Base-by-base conservation (phyloP, 2,329 filamentous ascomycete genomes). In the Ascochyta koolunga region DNA sequence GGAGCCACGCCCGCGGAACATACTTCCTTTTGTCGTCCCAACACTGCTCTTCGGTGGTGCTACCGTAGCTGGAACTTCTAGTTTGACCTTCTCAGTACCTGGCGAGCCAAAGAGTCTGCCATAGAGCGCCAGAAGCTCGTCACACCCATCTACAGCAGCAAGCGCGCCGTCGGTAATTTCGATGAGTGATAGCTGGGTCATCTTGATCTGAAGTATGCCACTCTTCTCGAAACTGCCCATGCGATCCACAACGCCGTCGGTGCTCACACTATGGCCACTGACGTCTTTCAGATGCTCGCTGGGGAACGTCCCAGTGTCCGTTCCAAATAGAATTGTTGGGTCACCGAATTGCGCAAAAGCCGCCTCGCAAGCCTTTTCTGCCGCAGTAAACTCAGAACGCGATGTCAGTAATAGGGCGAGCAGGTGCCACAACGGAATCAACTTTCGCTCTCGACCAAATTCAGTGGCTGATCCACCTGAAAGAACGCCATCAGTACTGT, bases 341-440 rank as follows among this genome's bases (percentile, higher is more conserved):
- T 91, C 87, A 47, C 88, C 86, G 66, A 96, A 96, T 68, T 96
- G 91, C 62, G 96, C 92, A 69, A 98, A 89, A 3, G 92, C 93
- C 22, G 91, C 92, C 70, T 96, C 91, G 64, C 93, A 98, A 27
- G 92, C 89, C 66, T 88, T 87, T 24, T 86, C 83, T 2, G 95
- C 93, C 72, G 90, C 89, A 43, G 85, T 79, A 65, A 90, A 96
- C 59, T 97, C 92, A 61, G 96, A 89, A 60, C 90, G 87, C 1
- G 92, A 91, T 61, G 91, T 96, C 25, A 98, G 78, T 19, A 98
- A 80, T 21, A 99, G 81, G 0, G 91, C 88, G 40, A 99, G 82
- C 15, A 99, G 81, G 78, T 99, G 95, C 93, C 95, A 97, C 21
- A 97, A 76, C 2, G 93, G 88, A 21, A 98, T 86, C n/a, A 85